A percentile compares a stretch with the other conserved stretches of the same genome.
Conservation (phyloP, 73 alveolate genomes). For the Tetrahymena thermophila region DNA sequence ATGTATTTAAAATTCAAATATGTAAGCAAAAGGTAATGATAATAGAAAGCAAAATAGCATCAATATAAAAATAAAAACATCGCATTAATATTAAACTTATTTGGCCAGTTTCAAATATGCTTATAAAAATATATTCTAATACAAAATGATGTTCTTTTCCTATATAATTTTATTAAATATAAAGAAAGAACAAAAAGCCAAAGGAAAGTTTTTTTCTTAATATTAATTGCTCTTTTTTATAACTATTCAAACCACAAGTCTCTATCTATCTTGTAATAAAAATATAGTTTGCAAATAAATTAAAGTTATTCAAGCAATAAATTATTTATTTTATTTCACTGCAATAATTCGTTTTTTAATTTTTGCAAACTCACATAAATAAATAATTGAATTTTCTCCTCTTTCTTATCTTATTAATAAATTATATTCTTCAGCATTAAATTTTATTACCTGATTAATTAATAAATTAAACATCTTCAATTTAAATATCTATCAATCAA, state of each 20-base stretch:
- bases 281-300: background rate
- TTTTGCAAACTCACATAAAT: background rate
- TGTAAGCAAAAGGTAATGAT: no score
- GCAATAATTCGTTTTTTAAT: background rate
- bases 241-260: conserved; percentile 1
- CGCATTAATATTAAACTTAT: background rate
- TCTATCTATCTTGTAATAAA: background rate
- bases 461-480: background rate
- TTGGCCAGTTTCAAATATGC: no score
- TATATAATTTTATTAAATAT: no score
- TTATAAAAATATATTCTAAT: background rate
- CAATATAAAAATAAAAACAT: no score
- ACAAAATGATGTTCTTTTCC: background rate
- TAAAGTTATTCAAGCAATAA: background rate
- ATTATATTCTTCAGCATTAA: background rate
- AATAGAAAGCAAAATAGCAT: background rate
- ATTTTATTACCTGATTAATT: background rate
- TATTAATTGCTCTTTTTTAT: background rate
- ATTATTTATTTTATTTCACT: background rate
- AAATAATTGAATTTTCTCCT: background rate
- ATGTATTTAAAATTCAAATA: background rate
- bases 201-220: background rate
- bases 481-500: background rate
- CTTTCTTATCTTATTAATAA: background rate
- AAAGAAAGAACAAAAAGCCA: background rate